Base-by-base conservation (phyloP, 345 rosid species). In the Mangifera indica region DNA sequence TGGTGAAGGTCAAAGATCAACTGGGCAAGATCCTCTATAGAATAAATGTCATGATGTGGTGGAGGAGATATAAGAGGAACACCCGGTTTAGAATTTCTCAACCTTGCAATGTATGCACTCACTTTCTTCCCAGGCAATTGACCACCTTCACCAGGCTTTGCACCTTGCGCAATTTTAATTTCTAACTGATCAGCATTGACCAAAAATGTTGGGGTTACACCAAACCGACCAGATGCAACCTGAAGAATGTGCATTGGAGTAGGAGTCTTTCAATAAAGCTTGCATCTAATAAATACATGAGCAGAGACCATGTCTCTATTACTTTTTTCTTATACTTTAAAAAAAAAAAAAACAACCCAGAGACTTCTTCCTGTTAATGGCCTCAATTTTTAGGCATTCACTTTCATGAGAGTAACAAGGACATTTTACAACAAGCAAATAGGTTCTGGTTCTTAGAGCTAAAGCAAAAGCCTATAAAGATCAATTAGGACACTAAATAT, bases 51-150 rank as follows among this genome's bases (percentile, higher is more conserved):
- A 48, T 95, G 99, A 74, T 95, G 98, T 1, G 98, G 99, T 56
- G 99, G 99, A 29, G 99, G 99, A 54, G 99, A 95, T 74, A 95
- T 95, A 80, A 95, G 94, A 18, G 99, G 99, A 83, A 95, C 99
- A 62, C 99, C 98, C 71, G 99, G 99, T 66, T 95, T 95, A 69
- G 99, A 95, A 78, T 84, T 95, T 79, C 99, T 89, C 72, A 95
- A 81, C 85, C 96, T 91, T 40, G 98, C 97, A 60, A 95, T 95
- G 63, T 95, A 95, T 6, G 99, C 99, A 84, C 99, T 92, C 61
- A 95, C 99, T 89, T 95, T 95, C 85, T 92, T 91, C 70, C 99
- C 97, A 44, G 98, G 99, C 81, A 95, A 82, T 76, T 95, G 99
- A 44, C 99, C 98, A 63, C 99, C 99, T 85, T 91, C 99, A 37